Conservation (phyloP, 768 basidiomycete genomes). For the Phylloporus rhodoxanthus region DNA sequence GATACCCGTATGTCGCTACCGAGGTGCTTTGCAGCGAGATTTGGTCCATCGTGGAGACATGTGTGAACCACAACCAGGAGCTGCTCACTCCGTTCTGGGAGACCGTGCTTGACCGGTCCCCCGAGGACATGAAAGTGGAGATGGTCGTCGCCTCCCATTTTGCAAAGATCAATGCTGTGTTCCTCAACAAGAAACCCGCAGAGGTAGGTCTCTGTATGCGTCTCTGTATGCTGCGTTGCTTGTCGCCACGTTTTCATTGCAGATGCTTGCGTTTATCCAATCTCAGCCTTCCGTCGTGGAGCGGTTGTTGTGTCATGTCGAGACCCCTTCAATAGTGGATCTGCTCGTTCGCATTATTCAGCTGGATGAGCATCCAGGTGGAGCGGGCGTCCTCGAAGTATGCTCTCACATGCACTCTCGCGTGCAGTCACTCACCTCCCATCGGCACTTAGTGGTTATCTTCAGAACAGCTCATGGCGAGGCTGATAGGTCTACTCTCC, state of each 20-base stretch:
- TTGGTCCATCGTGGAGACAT: conserved; percentile 91
- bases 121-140: conserved; percentile 82
- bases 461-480: conserved; percentile 72
- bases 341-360: conserved; percentile 86
- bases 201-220: conserved; percentile 54
- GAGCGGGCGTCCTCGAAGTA: conserved; percentile 83
- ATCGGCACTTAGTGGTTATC: conserved; percentile 74
- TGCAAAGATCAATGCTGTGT: conserved; percentile 86
- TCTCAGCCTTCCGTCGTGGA: conserved; percentile 76
- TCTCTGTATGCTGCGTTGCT: conserved; percentile 15
- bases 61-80: conserved; percentile 62
- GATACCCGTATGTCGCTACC: conserved; percentile 89
- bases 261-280: conserved; percentile 94
- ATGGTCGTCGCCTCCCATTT: conserved; percentile 89
- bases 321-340: conserved; percentile 88
- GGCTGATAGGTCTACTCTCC: conserved; percentile 76
- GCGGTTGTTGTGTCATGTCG: conserved; percentile 77
- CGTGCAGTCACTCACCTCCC: conserved; percentile 25
- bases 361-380: conserved; percentile 77
- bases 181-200: conserved; percentile 80
- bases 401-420: conserved; percentile 37
- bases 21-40: conserved; percentile 95
- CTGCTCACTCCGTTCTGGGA: conserved; percentile 91
- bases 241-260: conserved; percentile 14
- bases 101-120: conserved; percentile 67